Base-by-base conservation (phyloP, 768 basidiomycete species). In the Multifurca ochricompacta region DNA sequence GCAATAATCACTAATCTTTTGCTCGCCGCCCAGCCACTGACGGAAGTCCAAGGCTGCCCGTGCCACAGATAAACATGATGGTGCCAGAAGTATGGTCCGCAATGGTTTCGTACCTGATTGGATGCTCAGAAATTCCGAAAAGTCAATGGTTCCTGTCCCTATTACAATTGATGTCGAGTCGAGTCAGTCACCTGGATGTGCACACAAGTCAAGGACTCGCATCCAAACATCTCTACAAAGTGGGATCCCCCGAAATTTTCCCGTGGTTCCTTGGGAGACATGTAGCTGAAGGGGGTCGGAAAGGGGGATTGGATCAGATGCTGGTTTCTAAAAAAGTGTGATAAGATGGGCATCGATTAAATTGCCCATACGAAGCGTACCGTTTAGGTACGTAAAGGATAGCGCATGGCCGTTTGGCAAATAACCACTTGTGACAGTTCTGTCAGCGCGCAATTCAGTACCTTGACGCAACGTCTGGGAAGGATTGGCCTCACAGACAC, bases 391-490 rank as follows among this genome's bases (percentile, higher is more conserved):
- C 85, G 64, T 92, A 93, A 14, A 93, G 70, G 16, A 85, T 71
- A 0, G 87, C 81, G 41, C 76, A 81, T 1, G 79, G 72, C 5
- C 90, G 76, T 65, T 87, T 84, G 3, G 79, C 74, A 61, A 75
- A 82, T 2, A 91, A 69, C 90, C 91, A 94, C 68, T 93, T 92
- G 68, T 92, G 86, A 59, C 84, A 85, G 62, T 91, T 91, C 80
- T 87, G 56, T 25, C 27, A 35, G n/a, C 16, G 25, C 14, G 19
- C 36, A 6, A 44, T 48, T 50, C 36, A 34, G 7, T 23, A 50
- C 32, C 27, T 36, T 37, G 6, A 23, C 16, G 23, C 8, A 21
- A 40, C 18, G 19, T n/a, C 14, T 2, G 14, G 21, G 13, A 27
- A 27, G 21, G 6, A 19, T 39, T 16, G 3, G 3, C 71, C 78